Evolutionary conservation across 257 asterid species (phyloP), one percentile per base, ranked within the genome.

Genomic region (Vinca minor): DNA sequence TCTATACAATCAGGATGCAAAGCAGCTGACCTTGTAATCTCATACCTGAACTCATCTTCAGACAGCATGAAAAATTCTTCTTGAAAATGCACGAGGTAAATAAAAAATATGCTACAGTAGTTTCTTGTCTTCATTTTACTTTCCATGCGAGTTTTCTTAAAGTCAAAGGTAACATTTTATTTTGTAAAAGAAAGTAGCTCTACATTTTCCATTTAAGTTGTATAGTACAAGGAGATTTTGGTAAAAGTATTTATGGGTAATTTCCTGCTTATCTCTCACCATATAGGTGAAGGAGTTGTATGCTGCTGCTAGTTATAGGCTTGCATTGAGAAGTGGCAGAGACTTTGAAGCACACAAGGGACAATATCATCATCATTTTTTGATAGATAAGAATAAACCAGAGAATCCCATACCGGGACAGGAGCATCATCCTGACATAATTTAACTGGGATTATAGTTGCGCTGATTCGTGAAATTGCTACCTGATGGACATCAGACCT

Each of bases 1-100:
- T 94, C 98, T 71, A 74, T 88, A 71, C 79, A 94, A 18, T 82
- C 79, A 21, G 98, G 96, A 48, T 91, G 95, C 74, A 65, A 79
- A 59, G 98, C 95, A 74, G 96, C 96, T 53, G 93, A 88, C 69
- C 96, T 79, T 38, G 95, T 88, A 50, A 87, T 91, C 53, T 86
- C 95, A 7, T 88, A 91, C 73, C 78, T 91, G 57, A 77, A 86
- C 49, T 78, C 91, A 42, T 59, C 68, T 47, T 55, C 79, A 28
- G 63, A 64, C 10, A 59, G 72, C 32, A 58, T 65, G 62, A 64
- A 59, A 56, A 64, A 10, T 52, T 63, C 42, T 42, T 5, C 10
- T 3, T 53, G 59, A 70, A 42, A 41, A 62, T 21, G 31, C 8
- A n/a, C 32, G 49, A 58, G 65, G 53, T 36, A 35, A 28, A 58